These are phyloP conservation scores for Chiua virens DNA, from an alignment of 768 basidiomycete species.

Conservation along the genomic window DNA sequence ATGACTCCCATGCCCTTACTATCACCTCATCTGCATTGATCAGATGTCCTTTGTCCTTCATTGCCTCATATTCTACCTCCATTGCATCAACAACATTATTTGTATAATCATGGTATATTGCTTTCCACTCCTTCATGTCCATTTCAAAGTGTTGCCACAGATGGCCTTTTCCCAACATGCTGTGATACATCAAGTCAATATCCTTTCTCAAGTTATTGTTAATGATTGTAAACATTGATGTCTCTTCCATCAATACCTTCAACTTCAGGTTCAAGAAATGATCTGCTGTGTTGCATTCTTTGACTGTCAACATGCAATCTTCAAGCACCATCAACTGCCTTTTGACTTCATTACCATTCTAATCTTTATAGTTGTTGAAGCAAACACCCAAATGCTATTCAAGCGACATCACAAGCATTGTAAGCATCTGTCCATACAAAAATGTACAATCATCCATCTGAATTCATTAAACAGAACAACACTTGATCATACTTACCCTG, in stretches of 20 bases:
- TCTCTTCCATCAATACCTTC: too few relatives aligned
- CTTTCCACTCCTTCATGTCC: neutral
- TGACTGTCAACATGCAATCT: too few relatives aligned
- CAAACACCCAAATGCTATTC: too few relatives aligned
- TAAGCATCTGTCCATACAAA: too few relatives aligned
- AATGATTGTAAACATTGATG: neutral
- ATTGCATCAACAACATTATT: neutral
- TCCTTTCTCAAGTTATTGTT: neutral
- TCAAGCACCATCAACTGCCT: too few relatives aligned
- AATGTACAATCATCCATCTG: too few relatives aligned
- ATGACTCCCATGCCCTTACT: neutral
- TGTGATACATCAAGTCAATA: neutral
- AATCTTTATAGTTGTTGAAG: too few relatives aligned
- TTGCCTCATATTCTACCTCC: neutral
- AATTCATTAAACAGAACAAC: too few relatives aligned
- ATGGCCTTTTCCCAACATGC: neutral
- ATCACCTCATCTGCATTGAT: rapidly evolving
- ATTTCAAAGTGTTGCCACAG: neutral
- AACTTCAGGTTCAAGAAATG: too few relatives aligned
- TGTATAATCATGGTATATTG: neutral
- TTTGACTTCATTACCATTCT: too few relatives aligned
- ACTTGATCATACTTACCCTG: neutral
- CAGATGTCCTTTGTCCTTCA: neutral
- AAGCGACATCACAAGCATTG: too few relatives aligned
- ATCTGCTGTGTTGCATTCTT: too few relatives aligned